Evolutionary conservation across 1,139 yeast genomes (phyloP), one percentile per base, ranked within the genome.

Genomic region (Zygosaccharomyces sapae): DNA sequence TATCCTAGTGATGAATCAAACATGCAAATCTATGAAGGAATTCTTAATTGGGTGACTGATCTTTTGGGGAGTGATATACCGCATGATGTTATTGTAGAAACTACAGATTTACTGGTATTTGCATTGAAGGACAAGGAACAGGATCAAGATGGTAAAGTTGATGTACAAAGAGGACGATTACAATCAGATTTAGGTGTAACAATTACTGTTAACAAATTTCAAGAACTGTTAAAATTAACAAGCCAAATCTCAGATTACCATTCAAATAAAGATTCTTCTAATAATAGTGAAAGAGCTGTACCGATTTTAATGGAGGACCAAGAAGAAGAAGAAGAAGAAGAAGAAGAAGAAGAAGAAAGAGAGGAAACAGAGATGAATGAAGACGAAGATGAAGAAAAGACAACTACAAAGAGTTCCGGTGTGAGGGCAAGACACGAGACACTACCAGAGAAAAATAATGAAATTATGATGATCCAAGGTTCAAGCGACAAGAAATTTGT

Each of bases 51-150:
- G 79, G 74, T 79, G 5, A 71, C 73, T 10, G 43, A 62, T 1
- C 64, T 70, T 36, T 62, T 81, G 30, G 83, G 77, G 18, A 66
- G 63, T 46, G 89, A 83, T 59, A 74, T 77, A 10, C 75, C 86
- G 1, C 80, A 80, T 40, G 81, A 77, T 33, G 71, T 75, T 1
- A 65, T 81, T 2, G 55, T 75, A 4, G 73, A 77, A 19, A 81
- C 71, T 8, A 80, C 92, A 1, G 97, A 89, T 61, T 71, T 84
- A 5, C 63, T 85, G 0, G 64, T 89, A 37, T 83, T 79, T 51
- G 66, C 75, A 0, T 63, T 89, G 49, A 83, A 83, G 58, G 52
- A 52, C 24, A 54, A 55, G 29, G 56, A 51, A 30, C 74, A 73
- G 46, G 58, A 50, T 49, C 75, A 69, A 46, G 85, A 70, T 46